These are phyloP conservation scores for Cordyceps pruinosa DNA, from an alignment of 2,329 filamentous ascomycete species.

Conservation along the genomic window DNA sequence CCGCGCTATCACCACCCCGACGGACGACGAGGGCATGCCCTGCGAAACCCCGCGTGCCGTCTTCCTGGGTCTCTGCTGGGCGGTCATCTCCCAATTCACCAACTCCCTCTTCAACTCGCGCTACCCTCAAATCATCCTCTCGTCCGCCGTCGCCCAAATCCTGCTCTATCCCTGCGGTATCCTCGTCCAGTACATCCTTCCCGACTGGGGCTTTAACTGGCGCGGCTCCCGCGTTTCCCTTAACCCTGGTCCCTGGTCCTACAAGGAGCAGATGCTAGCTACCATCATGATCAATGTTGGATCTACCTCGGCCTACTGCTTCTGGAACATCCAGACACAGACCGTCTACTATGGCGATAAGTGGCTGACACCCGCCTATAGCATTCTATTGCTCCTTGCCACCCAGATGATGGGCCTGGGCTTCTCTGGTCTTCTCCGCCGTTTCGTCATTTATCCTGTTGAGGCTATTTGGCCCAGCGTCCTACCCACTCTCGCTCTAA, in stretches of 20 bases:
- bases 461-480: constrained; percentile 15
- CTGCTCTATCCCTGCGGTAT: constrained; percentile 10
- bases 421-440: constrained; percentile 26
- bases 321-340: constrained; percentile 30
- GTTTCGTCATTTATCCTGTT: constrained; percentile 20
- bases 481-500: constrained; percentile 21
- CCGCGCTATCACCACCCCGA: constrained; percentile 7
- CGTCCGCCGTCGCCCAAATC: constrained; percentile 7
- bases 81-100: constrained; percentile 10
- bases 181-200: not conserved
- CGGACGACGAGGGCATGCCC: constrained; percentile 5
- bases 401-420: constrained; percentile 29
- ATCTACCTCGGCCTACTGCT: constrained; percentile 30
- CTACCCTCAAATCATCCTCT: constrained; percentile 6
- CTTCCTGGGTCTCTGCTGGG: constrained; percentile 7
- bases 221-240: constrained; percentile 21
- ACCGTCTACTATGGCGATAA: constrained; percentile 17
- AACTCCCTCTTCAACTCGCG: constrained; percentile 12
- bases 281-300: constrained; percentile 32
- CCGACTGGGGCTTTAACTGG: constrained; percentile 11
- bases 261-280: constrained; percentile 34
- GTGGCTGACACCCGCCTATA: constrained; percentile 21
- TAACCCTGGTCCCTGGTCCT: constrained; percentile 33
- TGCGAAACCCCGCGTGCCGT: constrained; percentile 10
- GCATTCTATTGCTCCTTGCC: constrained; percentile 26